Percentiles rank a stretch among this genome's conserved stretches.
phyloP scores from a whole-genome alignment of 176 grass and related monocot species.

The Musa schizocarpa region DNA sequence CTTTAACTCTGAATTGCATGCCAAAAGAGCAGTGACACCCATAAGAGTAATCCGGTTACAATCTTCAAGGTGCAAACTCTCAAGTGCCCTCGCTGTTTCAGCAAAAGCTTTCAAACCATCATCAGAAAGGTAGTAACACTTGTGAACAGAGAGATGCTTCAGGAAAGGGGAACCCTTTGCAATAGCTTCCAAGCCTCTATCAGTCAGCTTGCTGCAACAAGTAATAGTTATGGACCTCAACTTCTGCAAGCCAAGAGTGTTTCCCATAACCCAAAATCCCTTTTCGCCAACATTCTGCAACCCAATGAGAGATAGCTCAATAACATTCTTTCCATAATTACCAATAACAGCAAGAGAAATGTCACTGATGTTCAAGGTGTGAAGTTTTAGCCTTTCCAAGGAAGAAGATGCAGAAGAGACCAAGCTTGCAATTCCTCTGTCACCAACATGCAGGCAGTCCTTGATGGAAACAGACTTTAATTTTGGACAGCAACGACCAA shows the following conservation, averaged over 20 bases:
- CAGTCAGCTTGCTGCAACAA: conserved; percentile 58
- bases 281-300: conserved; percentile 53
- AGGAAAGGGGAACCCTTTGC: conserved; percentile 63
- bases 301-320: conserved; percentile 48
- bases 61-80: conserved; percentile 63
- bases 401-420: conserved; percentile 40
- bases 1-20: conserved; percentile 65
- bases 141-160: conserved; percentile 61
- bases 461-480: conserved; percentile 59
- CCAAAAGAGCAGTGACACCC: conserved; percentile 52
- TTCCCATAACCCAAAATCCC: conserved; percentile 99
- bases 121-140: conserved; percentile 64
- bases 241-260: conserved; percentile 73
- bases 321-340: conserved; percentile 58
- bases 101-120: conserved; percentile 58
- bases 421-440: conserved; percentile 59
- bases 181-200: conserved; percentile 52
- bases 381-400: conserved; percentile 56
- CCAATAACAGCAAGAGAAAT: conserved; percentile 70
- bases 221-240: conserved; percentile 44
- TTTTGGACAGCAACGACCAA: conserved; percentile 49
- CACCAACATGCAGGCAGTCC: conserved; percentile 53
- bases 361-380: conserved; percentile 70
- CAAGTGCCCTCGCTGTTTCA: conserved; percentile 41
- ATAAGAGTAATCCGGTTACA: conserved; percentile 58